Base-by-base conservation (phyloP, 2,329 filamentous ascomycete genomes). In the Penicillium brevicompactum region DNA sequence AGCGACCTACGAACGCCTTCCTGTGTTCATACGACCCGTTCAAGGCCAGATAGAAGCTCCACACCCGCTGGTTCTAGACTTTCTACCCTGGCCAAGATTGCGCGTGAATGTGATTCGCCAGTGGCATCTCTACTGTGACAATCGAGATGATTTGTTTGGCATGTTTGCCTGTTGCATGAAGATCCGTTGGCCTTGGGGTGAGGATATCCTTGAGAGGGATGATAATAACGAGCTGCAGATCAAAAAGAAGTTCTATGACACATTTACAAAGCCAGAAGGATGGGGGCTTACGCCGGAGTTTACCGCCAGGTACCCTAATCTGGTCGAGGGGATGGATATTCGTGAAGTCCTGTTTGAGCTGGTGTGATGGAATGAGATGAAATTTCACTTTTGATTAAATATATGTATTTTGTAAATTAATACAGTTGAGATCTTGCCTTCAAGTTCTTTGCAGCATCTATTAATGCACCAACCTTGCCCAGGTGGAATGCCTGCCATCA, bases 281-380 rank as follows among this genome's bases (percentile, higher is more conserved):
- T 69, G 66, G 66, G 65, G 63, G 3, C 16, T 68, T 43, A 68
- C 64, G 4, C 52, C 61, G 6, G 66, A 68, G 40, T 68, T 68
- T 44, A 63, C 68, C 4, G 54, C 44, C 31, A 53, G 55, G 10
- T 65, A 66, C 48, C 66, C 65, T 8, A 52, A 64, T 42, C 53
- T 68, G 9, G 22, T 66, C 43, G 59, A 53, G 5, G 61, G 61
- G 7, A 59, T 66, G 27, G 58, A 65, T 54, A 45, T 65, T 30
- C 53, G 43, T 41, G 31, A 51, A 7, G 30, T 63, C 18, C 27
- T 60, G 5, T 53, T 53, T 32, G 57, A 40, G 9, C 51, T 62
- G 22, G 16, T 45, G 4, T 62, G 30, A 18, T 34, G 27, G 21
- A 7, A 6, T 6, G n/a, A 44, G 4, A 16, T 22, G 6, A 18